Percentiles rank a stretch among this genome's conserved stretches.
phyloP scores from a whole-genome alignment of 202 grass and related monocot species.

The Setaria italica region DNA sequence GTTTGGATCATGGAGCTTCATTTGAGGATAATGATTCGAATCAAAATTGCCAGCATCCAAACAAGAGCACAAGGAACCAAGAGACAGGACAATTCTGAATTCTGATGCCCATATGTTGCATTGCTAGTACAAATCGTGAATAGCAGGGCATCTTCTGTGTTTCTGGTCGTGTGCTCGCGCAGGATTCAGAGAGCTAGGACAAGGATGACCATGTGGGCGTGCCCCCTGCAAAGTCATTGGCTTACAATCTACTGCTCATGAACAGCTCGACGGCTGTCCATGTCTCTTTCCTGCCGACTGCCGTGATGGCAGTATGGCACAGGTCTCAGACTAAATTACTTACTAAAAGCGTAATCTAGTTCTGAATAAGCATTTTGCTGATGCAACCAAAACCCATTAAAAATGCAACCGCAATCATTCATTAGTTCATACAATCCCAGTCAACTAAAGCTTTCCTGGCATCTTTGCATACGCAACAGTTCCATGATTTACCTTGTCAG shows the following conservation, averaged over 20 bases:
- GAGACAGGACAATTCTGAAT: conserved; percentile 10
- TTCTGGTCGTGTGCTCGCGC: not conserved
- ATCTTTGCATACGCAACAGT: conserved; percentile 3
- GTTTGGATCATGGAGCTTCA: not conserved
- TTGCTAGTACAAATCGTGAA: not conserved
- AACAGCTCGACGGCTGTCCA: conserved; percentile 30
- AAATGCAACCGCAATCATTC: conserved; percentile 6
- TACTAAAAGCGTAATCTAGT: not conserved
- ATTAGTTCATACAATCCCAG: not conserved
- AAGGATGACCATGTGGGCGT: conserved; percentile 35
- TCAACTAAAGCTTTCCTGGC: conserved; percentile 5
- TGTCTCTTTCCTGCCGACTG: not conserved
- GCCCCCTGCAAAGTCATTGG: not conserved
- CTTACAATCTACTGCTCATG: conserved; percentile 7
- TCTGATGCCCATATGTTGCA: conserved; percentile 14
- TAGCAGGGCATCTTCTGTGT: conserved; percentile 11
- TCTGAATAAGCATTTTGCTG: conserved; percentile 1
- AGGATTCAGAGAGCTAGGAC: not conserved
- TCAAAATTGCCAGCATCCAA: not conserved
- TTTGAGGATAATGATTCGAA: not conserved
- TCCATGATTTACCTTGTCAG: not conserved
- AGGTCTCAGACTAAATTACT: conserved; percentile 14
- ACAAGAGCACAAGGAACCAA: not conserved
- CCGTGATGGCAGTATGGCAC: not conserved
- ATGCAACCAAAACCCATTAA: not conserved